Base-by-base conservation (phyloP, 2,329 filamentous ascomycete species). In the Alternaria metachromatica region DNA sequence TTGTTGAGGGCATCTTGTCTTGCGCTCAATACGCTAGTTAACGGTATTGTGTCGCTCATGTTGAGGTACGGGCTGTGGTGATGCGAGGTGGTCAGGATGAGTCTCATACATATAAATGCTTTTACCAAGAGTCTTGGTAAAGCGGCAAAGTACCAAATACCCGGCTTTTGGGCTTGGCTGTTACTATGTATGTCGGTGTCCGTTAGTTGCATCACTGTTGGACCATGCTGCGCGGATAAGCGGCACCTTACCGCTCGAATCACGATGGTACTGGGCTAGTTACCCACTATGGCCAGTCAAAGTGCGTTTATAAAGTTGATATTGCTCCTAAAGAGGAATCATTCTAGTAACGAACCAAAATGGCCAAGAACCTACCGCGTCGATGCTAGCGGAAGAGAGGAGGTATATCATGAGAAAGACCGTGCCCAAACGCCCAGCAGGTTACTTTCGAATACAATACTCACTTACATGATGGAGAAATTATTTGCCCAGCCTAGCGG, bases 401-500 rank as follows among this genome's bases (percentile, higher is more conserved):
- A 51, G 18, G 20, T 25, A 13, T 37, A 41, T 26, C 45, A 33
- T 21, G n/a, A 20, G 21, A 21, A 58, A 43, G 18, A 43, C 9
- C 25, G 10, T n/a, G 18, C 44, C 15, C 25, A 37, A 25, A 30
- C 44, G 20, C 43, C 28, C 26, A 48, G 53, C 53, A 44, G 33
- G 15, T 37, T 12, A 18, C 6, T 7, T 57, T 23, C 21, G 2
- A n/a, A 37, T 37, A 30, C 25, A 18, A n/a, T 30, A 21, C 13
- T n/a, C 33, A 13, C 20, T 72, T 37, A 74, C 71, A 74, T 74
- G 5, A 66, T 70, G 2, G 69, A 72, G 30, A 74, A 74, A 45
- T 74, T 72, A 23, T 74, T 74, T 10, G 68, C 62, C 75, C 75
- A 77, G 8, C 75, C 74, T n/a, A 77, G 49, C 13, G 71, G 72